Base-by-base conservation (phyloP, 2,329 filamentous ascomycete species). In the Hypoxylon rubiginosum region DNA sequence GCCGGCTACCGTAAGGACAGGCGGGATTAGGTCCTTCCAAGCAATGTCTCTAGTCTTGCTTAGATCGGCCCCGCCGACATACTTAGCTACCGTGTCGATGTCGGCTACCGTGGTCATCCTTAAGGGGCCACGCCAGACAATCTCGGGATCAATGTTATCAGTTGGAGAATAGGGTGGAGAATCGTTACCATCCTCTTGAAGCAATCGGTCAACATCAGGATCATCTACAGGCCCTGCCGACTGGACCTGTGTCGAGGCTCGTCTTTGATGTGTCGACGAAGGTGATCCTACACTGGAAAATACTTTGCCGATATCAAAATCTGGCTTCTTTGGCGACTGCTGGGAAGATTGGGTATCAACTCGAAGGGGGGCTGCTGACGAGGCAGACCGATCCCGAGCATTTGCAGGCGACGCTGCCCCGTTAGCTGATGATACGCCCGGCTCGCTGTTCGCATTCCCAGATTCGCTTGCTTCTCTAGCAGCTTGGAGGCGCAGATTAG, bases 251-350 rank as follows among this genome's bases (percentile, higher is more conserved):
- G 86, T 81, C 50, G 84, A 88, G 45, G 82, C 79, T 49, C 84
- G 82, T 43, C 83, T 82, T 67, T 78, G 80, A 62, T 81, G 79
- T 51, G 83, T 79, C 62, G 79, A 77, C 54, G 86, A 83, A 69
- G 94, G 93, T 1, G 93, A 96, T 72, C 91, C 90, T 43, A 97
- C 92, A 69, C 90, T 92, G 4, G 90, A 91, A 78, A 94, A 96
- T 26, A 97, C 93, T 66, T 92, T 92, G 73, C 92, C 90, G 75
- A 97, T 92, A 74, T 97, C 92, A 73, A 97, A 97, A 73, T 90
- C 86, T 9, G 85, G 80, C 54, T 82, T 80, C 58, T 77, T 84
- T 0, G 88, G 86, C 1, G 90, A 87, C 4, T 84, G 81, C 71
- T 79, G 73, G 61, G 71, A 58, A 6, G 34, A 34, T 26, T 86